phyloP scores from a whole-genome alignment of 352 stramenopile species.

The Globisporangium acanthophoron region DNA sequence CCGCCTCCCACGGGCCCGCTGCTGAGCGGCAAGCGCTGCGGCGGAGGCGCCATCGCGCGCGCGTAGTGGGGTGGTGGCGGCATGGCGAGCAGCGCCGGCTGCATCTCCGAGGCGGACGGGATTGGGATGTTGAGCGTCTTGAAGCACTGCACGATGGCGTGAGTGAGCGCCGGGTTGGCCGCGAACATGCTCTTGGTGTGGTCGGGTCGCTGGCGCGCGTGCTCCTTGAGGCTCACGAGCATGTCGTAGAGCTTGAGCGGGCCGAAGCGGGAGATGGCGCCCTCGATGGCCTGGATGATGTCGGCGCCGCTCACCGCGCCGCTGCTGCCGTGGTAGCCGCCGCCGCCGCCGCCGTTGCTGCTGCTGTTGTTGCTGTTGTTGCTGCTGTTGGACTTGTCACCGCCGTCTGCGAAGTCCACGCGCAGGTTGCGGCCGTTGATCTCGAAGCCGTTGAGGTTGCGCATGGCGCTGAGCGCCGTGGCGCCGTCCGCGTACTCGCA shows the following conservation, averaged over 20 bases:
- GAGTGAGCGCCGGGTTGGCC: constrained; percentile 73
- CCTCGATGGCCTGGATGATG: constrained; percentile 76
- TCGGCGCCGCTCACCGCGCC: constrained; percentile 72
- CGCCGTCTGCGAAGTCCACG: constrained; percentile 42
- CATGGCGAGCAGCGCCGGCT: constrained; percentile 36
- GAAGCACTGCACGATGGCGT: constrained; percentile 82
- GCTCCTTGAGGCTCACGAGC: constrained; percentile 73
- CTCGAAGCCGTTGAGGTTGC: constrained; percentile 83
- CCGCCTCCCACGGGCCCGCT: constrained; percentile 3
- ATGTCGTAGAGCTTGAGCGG: constrained; percentile 84
- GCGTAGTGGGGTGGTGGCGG: constrained; percentile 7
- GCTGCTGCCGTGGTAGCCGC: constrained; percentile 15
- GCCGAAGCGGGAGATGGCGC: constrained; percentile 55
- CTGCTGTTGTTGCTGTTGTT: constrained; percentile 36
- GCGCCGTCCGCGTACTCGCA: constrained; percentile 80
- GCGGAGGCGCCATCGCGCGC: constrained; percentile 14
- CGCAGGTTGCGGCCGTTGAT: constrained; percentile 80
- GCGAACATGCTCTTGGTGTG: constrained; percentile 71
- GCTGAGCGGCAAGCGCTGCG: constrained; percentile 23
- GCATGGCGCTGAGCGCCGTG: constrained; percentile 73
- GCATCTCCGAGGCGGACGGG: constrained; percentile 43
- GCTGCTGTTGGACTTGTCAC: constrained; percentile 14
- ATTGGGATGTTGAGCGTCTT: constrained; percentile 84
- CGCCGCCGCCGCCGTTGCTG: constrained; percentile 25
- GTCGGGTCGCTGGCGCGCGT: constrained; percentile 67